Evolutionary conservation across 495 filamentous ascomycete genomes (phyloP), one percentile per base, ranked within the genome.

Genomic region (Annulohypoxylon maeteangense): DNA sequence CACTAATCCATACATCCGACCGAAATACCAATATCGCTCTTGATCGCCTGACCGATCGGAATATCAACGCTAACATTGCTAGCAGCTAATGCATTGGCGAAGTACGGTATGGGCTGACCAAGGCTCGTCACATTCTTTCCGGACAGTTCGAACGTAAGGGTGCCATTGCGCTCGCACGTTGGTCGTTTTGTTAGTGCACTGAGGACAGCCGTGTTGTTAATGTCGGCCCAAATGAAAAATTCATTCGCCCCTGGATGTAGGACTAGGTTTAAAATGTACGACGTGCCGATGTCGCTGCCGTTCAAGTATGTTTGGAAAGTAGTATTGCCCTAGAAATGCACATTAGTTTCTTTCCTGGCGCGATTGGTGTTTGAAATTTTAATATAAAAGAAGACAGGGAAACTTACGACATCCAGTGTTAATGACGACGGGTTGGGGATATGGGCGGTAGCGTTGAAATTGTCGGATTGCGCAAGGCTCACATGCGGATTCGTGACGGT

Each of bases 351-450:
- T 20, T 1, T 18, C 7, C 16, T 7, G 18, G 12, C 4, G 6
- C 20, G n/a, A n/a, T n/a, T n/a, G n/a, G n/a, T n/a, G n/a, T n/a
- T n/a, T 14, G 3, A 42, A 2, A 8, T n/a, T 10, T 40, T 40
- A 14, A 22, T 3, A 7, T 7, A 34, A 16, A 42, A 34, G 14
- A 53, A 4, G 20, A 18, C 55, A 42, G 14, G 10, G 31, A 4
- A 11, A 20, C 83, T 69, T 83, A 91, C 90, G 78, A 93, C 83
- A 18, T 82, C 76, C 50, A 94, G 80, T 5, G 87, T 87, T 77
- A 92, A 81, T 56, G 88, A 78, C 3, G 91, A 89, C 4, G 85
- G 87, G 75, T 95, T 95, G 62, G 92, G 91, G 38, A 95, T 91
- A 57, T 74, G 81, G 36, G 87, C 85, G 3, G 80, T 85, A 70